Evolutionary conservation across 805 yeast genomes (phyloP).

Genomic region (Cyberlindnera euphorbiae): DNA sequence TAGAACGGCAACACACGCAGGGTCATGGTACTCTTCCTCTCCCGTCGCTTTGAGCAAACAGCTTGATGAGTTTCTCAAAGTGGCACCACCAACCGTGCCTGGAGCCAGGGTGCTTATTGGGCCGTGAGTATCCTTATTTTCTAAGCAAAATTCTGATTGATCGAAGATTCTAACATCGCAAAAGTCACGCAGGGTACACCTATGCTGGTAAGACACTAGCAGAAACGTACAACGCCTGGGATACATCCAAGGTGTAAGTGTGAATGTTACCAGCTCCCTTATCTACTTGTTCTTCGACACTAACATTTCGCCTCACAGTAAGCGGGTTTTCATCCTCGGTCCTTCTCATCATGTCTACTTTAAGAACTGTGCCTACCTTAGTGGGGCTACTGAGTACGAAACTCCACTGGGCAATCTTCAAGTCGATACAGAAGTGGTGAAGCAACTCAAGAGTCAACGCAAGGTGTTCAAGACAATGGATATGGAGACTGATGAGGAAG

Average conservation of each 20-base stretch:
- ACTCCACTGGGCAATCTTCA: conserved; percentile 80
- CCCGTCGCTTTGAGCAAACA: conserved; percentile 41
- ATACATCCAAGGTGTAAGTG: conserved; percentile 40
- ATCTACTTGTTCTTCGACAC: too few relatives aligned
- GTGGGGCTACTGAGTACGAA: conserved; percentile 50
- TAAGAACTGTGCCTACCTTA: conserved; percentile 49
- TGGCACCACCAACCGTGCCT: conserved; percentile 29
- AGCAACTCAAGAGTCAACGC: conserved; percentile 30
- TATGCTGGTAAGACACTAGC: conserved; percentile 79
- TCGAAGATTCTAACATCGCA: conserved; percentile 1
- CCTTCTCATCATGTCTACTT: conserved; percentile 92
- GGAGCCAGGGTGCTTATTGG: conserved; percentile 53
- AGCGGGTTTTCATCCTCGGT: conserved; percentile 76
- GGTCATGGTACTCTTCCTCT: conserved; percentile 75
- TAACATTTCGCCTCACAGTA: conserved; percentile 22
- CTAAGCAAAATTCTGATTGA: neutral
- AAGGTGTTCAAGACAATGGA: conserved; percentile 53
- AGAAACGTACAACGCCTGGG: conserved; percentile 70
- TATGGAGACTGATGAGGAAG: conserved; percentile 63
- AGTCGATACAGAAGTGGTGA: conserved; percentile 51
- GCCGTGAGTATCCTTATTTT: conserved; percentile 32
- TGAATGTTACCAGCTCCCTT: too few relatives aligned
- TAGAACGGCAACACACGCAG: conserved; percentile 64
- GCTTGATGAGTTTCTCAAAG: conserved; percentile 41
- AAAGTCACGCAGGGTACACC: conserved; percentile 83